A percentile compares a stretch with the other conserved stretches of the same genome.
Conservation (phyloP, 257 asterid genomes). For the Solanum tacnaense region DNA sequence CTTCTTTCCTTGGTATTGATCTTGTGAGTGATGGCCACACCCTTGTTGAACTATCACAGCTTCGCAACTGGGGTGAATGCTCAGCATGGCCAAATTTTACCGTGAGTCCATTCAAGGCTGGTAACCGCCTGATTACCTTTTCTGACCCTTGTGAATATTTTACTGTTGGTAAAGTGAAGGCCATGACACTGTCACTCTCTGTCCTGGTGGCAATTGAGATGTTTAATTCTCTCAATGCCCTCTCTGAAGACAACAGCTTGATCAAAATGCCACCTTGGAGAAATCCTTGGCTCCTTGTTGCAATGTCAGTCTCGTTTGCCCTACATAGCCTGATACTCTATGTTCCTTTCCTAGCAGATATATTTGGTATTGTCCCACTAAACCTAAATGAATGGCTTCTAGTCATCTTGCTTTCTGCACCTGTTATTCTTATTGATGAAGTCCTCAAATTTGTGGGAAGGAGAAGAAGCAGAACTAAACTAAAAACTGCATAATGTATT, state of each 20-base stretch:
- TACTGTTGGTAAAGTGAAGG: conserved; percentile 66
- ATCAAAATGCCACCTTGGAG: conserved; percentile 84
- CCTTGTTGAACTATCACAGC: conserved; percentile 61
- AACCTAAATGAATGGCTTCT: conserved; percentile 58
- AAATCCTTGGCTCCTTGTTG: conserved; percentile 78
- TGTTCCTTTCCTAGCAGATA: conserved; percentile 54
- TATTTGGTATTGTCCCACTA: conserved; percentile 69
- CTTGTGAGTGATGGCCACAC: conserved; percentile 69
- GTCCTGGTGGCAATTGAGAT: conserved; percentile 83
- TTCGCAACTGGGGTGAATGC: conserved; percentile 90
- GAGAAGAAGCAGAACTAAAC: conserved; percentile 36
- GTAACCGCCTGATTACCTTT: conserved; percentile 41
- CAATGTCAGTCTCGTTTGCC: conserved; percentile 58
- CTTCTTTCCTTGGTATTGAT: conserved; percentile 65
- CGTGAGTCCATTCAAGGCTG: conserved; percentile 55
- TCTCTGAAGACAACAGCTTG: conserved; percentile 86
- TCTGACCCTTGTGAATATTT: conserved; percentile 74
- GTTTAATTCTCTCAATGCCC: conserved; percentile 83
- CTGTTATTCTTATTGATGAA: conserved; percentile 62
- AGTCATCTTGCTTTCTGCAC: conserved; percentile 53
- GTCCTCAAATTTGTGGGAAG: conserved; percentile 61
- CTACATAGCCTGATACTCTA: conserved; percentile 62
- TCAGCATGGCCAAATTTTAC: conserved; percentile 64
- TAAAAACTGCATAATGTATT: conserved; percentile 25
- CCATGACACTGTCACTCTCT: conserved; percentile 75